Base-by-base conservation (phyloP, 2,329 filamentous ascomycete genomes). In the Trichoderma atroviride region DNA sequence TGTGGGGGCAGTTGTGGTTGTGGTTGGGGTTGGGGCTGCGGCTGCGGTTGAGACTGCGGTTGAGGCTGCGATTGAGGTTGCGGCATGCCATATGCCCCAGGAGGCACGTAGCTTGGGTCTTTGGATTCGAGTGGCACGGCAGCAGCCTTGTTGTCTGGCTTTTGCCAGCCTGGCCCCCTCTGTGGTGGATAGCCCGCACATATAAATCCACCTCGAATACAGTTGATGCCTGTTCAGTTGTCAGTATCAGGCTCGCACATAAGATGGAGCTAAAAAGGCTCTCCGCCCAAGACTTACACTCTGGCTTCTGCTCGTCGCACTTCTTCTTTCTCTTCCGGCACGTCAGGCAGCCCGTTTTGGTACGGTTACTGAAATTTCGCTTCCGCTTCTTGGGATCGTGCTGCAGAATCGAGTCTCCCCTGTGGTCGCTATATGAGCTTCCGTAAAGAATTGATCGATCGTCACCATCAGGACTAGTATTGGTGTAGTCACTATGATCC, bases 291-390 rank as follows among this genome's bases (percentile, higher is more conserved):
- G 16, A 84, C 92, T 85, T 85, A 96, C 96, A 98, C 79, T 93
- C 89, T 31, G 96, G 96, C 79, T 97, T 96, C 66, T 87, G 88
- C 83, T 98, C 96, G 78, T 98, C 95, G 77, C 96, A 98, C 81
- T 98, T 98, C 88, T 98, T 98, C 86, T 98, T 98, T 70, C 95
- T 88, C 77, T 89, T 88, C 70, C 95, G 87, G 79, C 95, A 98
- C 6, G 95, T 98, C 81, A 97, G 89, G 79, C 95, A 98, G 37
- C 94, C 94, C 11, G 94, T 97, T 82, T 98, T 98, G 24, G 95
- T 97, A 70, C 95, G 88, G 79, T 97, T 97, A 82, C 93, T 97
- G 76, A 97, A 98, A 76, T 93, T 92, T 50, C 91, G 86, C 80
- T 92, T 92, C 60, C 90, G 82, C 79, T 91, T 91, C 79, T 91